Evolutionary conservation across 2,329 filamentous ascomycete species (phyloP).

Genomic region (Calonectria multiphialidica): DNA sequence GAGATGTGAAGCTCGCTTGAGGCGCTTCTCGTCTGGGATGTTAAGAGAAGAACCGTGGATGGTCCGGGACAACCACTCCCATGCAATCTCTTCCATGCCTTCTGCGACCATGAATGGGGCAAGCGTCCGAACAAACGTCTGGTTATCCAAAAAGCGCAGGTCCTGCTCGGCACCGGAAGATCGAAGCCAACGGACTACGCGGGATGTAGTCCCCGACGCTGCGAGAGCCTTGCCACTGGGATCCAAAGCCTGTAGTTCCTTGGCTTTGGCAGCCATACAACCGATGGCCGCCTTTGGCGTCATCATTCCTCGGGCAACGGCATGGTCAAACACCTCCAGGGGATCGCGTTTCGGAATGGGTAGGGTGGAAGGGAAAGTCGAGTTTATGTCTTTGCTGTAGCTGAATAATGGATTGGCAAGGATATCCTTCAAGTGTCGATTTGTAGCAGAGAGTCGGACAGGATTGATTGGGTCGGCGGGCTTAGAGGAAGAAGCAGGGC

Average conservation of each 20-base stretch:
- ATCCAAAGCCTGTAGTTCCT: conserved; percentile 52
- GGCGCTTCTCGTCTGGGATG: conserved; percentile 35
- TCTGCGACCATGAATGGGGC: conserved; percentile 66
- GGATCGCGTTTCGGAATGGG: conserved; percentile 51
- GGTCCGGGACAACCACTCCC: conserved; percentile 64
- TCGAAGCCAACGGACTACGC: conserved; percentile 66
- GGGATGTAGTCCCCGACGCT: conserved; percentile 58
- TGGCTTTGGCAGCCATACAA: conserved; percentile 62
- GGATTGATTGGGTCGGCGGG: conserved; percentile 30
- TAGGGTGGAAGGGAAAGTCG: conserved; percentile 31
- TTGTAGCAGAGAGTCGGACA: conserved; percentile 53
- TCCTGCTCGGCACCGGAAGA: conserved; percentile 61
- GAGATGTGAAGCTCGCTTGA: conserved; percentile 47
- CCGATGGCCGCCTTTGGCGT: conserved; percentile 65
- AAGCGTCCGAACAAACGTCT: conserved; percentile 54
- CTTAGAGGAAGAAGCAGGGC: conserved; percentile 32
- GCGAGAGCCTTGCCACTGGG: conserved; percentile 47
- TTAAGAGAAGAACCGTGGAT: conserved; percentile 43
- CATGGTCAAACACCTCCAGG: conserved; percentile 68
- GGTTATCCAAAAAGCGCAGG: conserved; percentile 58
- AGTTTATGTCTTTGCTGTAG: conserved; percentile 44
- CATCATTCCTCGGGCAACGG: conserved; percentile 69
- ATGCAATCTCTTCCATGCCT: conserved; percentile 62
- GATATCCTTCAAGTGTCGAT: conserved; percentile 66
- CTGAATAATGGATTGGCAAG: conserved; percentile 69